Base-by-base conservation (phyloP, 2,329 filamentous ascomycete species). In the Pyrenochaeta sp. region DNA sequence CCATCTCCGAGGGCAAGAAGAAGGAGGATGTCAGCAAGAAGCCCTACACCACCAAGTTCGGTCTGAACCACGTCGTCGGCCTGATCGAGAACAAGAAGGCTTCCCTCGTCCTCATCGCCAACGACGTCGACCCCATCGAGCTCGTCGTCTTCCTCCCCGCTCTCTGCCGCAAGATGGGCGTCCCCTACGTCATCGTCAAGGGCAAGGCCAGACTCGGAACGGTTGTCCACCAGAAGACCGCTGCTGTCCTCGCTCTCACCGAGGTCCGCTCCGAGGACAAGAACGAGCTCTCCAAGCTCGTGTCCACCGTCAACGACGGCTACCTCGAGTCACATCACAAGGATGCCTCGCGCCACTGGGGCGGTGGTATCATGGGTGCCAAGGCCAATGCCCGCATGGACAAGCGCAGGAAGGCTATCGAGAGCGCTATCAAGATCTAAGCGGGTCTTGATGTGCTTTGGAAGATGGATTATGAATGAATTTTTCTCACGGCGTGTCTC, bases 171-270 rank as follows among this genome's bases (percentile, higher is more conserved):
- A 99, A 99, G 90, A 99, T 99, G 93, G 95, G 95, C 81, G 87
- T 70, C 34, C 94, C 95, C 60, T 99, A 97, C 78, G 94, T 92
- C 74, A 97, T 99, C 69, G 86, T 99, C 75, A 99, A 99, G 90
- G 94, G 94, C 82, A 99, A 99, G 89, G 94, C 94, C 65, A 88
- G 94, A 81, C 90, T 99, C 71, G 94, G 94, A 68, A 97, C 94
- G 53, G 93, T 99, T 67, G 93, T 99, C 63, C 93, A 99, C 89
- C 96, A 99, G 88, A 99, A 99, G 94, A 99, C 94, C 63, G 91
- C 94, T 66, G 94, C 94, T 60, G 94, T 96, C 64, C 84, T 97
- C 66, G 94, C 94, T 68, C 74, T 99, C 68, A 96, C 94, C 53
- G 95, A 99, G 83, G 90, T 96, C 73, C 92, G 94, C 76, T 84